Evolutionary conservation across 2,329 filamentous ascomycete genomes (phyloP), one percentile per base, ranked within the genome.

Genomic region (Sporothrix globosa): DNA sequence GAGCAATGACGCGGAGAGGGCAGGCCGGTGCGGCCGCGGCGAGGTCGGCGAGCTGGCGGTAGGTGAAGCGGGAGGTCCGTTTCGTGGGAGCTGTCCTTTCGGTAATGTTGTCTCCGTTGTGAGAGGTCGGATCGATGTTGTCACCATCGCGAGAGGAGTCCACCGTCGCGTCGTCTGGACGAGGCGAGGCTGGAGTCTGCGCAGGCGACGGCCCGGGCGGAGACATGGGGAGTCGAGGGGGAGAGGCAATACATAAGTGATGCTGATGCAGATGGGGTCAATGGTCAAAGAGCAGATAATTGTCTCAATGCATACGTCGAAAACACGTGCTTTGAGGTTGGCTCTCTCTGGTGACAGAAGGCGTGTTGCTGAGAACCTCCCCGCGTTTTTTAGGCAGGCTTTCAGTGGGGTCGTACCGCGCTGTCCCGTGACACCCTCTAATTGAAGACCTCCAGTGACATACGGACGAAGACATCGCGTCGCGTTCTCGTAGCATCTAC

Each of bases 1-100:
- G 94, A 7, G 93, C 92, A 75, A 97, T 88, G 39, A 96, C 91
- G 60, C 96, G 90, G 48, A 99, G 84, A 1, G 95, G 95, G 67
- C 88, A 93, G 10, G 88, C 88, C 0, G 90, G 84, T 46, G 88
- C 89, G 74, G 87, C 93, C 11, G 89, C 85, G 7, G 90, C 87
- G 70, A 98, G 87, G 74, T 94, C 90, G 46, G 88, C 85, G 19
- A 98, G 85, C 69, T 98, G 90, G 72, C 91, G 92, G 78, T 92
- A 93, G 2, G 93, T 97, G 81, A 96, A 98, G 71, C 85, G 87
- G 19, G 94, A 97, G 10, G 27, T 58, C 19, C 13, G 34, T 17
- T n/a, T 17, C 48, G 6, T 50, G 4, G 39, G 39, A 27, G n/a
- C 54, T 34, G 27, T 54, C 52, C 13, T 11, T 24, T 4, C 10